phyloP scores from a whole-genome alignment of 305 asterid species.

The Withania somnifera region DNA sequence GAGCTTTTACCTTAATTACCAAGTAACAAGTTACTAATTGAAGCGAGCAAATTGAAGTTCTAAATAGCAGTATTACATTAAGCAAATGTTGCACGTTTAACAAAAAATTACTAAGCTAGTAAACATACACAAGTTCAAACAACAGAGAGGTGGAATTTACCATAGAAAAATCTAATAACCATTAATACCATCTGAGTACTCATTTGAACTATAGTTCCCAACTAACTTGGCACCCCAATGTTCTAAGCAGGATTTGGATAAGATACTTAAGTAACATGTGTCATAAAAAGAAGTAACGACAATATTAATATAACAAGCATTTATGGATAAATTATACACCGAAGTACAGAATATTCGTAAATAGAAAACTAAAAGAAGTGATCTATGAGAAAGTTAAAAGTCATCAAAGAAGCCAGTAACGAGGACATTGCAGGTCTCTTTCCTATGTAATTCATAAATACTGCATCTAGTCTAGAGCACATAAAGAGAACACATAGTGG shows the following conservation, averaged over 20 bases:
- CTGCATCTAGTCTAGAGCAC: not conserved
- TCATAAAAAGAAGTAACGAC: not conserved
- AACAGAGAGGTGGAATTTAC: not conserved
- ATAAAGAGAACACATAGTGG: not conserved
- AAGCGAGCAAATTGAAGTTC: not conserved
- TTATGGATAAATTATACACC: not conserved
- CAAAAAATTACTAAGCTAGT: not conserved
- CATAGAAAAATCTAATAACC: not conserved
- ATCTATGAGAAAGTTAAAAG: not conserved
- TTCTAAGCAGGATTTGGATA: not conserved
- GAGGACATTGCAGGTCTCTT: not conserved
- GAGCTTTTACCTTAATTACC: slow-evolving; percentile 77
- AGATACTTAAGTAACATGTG: not conserved
- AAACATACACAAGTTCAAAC: not conserved
- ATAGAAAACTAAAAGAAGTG: not conserved
- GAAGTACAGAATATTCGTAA: not conserved
- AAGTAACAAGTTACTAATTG: slow-evolving; percentile 1
- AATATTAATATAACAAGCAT: not conserved
- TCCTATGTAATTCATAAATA: not conserved
- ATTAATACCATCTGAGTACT: not conserved
- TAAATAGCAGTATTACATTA: not conserved
- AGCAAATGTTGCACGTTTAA: not conserved
- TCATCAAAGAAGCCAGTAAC: not conserved
- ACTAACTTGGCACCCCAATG: not conserved
- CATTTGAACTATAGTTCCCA: not conserved